Evolutionary conservation across 495 filamentous ascomycete species (phyloP), one percentile per base, ranked within the genome.

Genomic region (Neurospora discreta): DNA sequence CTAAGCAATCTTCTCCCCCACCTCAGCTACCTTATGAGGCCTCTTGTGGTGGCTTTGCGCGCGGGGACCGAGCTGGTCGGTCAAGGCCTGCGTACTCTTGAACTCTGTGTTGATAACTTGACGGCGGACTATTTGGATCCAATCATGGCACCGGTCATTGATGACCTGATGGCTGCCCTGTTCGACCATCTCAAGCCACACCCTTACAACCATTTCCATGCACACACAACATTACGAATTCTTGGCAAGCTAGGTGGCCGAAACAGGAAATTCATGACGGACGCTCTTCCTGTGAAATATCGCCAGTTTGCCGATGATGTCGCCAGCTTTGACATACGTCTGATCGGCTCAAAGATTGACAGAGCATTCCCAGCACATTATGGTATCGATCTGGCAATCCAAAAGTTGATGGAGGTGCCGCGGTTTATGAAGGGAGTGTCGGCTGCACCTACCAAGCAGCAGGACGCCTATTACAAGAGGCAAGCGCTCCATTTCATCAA

Each of bases 141-240:
- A 0, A 99, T 99, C 71, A 99, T 99, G 95, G 93, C 94, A 7
- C 96, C 96, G 2, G 95, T 97, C 60, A 98, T 99, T 81, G 95
- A 98, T 75, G 96, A 99, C 74, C 82, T 99, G 70, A 98, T 98
- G 94, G 93, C 93, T 52, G 94, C 94, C 5, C 86, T 99, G 9
- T 98, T 95, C 87, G 93, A 97, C 72, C 96, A 98, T 78, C 85
- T 99, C 40, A 91, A 90, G 73, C 96, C 96, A 4, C 89, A 91
- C 69, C 94, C 95, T 0, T 97, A 98, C 78, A 97, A 92, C 75
- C 96, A 99, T 76, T 96, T 97, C 78, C 93, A 97, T 78, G 90
- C 96, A 2, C 96, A 99, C 77, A 98, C 95, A 0, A 98, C 96
- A 0, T 96, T 98, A 89, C 86, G 96, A n/a, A 99, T 99, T 69